Conservation (phyloP, 129 eudicot species). For the Lonicera japonica region DNA sequence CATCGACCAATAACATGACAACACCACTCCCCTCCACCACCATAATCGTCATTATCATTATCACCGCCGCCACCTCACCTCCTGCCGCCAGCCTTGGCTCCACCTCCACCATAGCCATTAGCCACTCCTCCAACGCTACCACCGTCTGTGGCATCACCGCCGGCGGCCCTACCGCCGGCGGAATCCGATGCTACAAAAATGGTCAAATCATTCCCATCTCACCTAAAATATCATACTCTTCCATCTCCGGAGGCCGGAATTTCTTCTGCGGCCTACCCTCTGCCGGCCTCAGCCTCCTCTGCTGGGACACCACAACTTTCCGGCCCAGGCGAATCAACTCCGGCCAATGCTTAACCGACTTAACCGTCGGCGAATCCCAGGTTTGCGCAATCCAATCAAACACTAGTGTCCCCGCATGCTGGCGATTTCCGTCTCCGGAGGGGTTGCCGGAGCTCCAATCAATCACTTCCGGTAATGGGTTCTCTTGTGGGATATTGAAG, state of each 20-base stretch:
- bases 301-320: constrained; percentile 38
- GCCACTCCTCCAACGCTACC: constrained; percentile 21
- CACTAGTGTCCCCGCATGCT: constrained; percentile 27
- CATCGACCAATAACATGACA: background rate
- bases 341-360: constrained; percentile 13
- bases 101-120: constrained; percentile 42
- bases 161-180: constrained; percentile 50
- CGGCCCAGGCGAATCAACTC: constrained; percentile 24
- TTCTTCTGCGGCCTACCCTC: constrained; percentile 49
- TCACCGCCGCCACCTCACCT: background rate
- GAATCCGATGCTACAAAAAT: constrained; percentile 36
- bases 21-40: background rate
- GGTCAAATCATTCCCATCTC: constrained; percentile 18
- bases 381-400: constrained; percentile 31
- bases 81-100: constrained; percentile 20
- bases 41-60: background rate
- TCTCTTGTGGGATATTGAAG: constrained; percentile 34
- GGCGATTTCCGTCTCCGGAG: constrained; percentile 24
- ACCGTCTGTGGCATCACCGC: constrained; percentile 55
- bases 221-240: constrained; percentile 41
- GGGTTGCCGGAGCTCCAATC: constrained; percentile 1
- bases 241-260: constrained; percentile 46
- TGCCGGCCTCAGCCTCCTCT: constrained; percentile 40
- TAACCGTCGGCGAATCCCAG: constrained; percentile 31
- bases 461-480: constrained; percentile 42